Evolutionary conservation across 805 yeast genomes (phyloP), one percentile per base, ranked within the genome.

Genomic region (Suhomyces sp.): DNA sequence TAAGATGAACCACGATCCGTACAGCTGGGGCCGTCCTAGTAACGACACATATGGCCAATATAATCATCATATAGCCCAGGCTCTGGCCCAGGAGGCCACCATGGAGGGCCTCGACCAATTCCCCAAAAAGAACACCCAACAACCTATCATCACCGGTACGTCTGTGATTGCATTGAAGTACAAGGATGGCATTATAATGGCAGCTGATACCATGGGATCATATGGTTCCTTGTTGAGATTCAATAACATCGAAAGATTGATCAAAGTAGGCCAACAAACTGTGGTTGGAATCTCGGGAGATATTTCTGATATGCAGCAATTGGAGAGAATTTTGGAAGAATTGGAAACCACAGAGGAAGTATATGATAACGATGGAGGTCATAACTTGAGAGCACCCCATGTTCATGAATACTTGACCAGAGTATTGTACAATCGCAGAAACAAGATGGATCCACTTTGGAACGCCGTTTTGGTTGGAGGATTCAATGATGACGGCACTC

Each of bases 391-490:
- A 57, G 96, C 98, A n/a, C 82, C 89, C 17, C 88, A 90, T 62
- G 84, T 94, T 43, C 96, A 89, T 69, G 93, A 89, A 66, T 94
- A 91, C 68, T 76, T 94, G 59, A 84, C 93, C 46, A 83, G 87
- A 53, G 86, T 93, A 43, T 77, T 93, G 78, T 94, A 94, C 73
- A 76, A 81, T 58, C 85, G 98, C 71, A 83, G 99, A 71, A 80
- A 87, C 49, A 91, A 94, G 71, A 86, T 94, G 93, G 84, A 94
- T 67, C 99, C 99, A 21, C 78, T 91, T 57, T 94, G 98, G 98
- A 94, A 94, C 71, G 87, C 98, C 1, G 73, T 88, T 37, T 77
- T 94, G 51, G 97, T 94, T 48, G 97, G 91, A 12, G 99, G 99
- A 8, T 78, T 87, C 60, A 87, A 87, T 65, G 83, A 81, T 57